Evolutionary conservation across 345 rosid species (phyloP), one percentile per base, ranked within the genome.

Genomic region (Jatropha curcas): DNA sequence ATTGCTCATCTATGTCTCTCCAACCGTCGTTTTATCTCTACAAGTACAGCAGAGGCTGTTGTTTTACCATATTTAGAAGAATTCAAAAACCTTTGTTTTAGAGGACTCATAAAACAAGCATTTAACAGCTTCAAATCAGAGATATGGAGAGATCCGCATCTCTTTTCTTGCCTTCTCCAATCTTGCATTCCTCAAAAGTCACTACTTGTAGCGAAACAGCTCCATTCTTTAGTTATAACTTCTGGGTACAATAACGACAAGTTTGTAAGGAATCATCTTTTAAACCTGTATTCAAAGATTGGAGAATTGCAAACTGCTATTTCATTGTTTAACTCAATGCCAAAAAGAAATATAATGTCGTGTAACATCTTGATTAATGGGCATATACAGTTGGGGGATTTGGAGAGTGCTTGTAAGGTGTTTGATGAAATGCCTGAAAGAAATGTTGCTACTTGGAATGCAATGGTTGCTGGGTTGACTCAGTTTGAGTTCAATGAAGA

Each of bases 371-470:
- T 94, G 75, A 88, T 90, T 1, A 87, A 86, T 4, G 95, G 83
- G 8, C 76, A 80, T 67, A 27, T 86, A 0, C 76, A 71, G 24
- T 39, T 17, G 0, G 94, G 89, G 0, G 91, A 91, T 74, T 60
- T 88, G 74, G 74, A 58, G 1, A 57, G 70, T 79, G 97, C 94
- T 1, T 71, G 70, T 22, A 83, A 89, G 39, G 56, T 91, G 90
- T 91, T 91, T 20, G 89, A 88, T 46, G 83, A 82, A 77, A 91
- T 88, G 97, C 22, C 83, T 46, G 89, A 81, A 0, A 86, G 87
- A 80, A 91, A 89, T 60, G 67, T 85, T 9, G 85, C 91, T 0
- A 77, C 97, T 0, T 89, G 94, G 92, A 91, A 91, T 80, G 92
- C 91, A 0, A 80, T 86, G 84, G 81, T 91, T 17, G 76, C 85